Conservation (phyloP, 2,329 filamentous ascomycete genomes). For the Pseudocercospora musae region DNA sequence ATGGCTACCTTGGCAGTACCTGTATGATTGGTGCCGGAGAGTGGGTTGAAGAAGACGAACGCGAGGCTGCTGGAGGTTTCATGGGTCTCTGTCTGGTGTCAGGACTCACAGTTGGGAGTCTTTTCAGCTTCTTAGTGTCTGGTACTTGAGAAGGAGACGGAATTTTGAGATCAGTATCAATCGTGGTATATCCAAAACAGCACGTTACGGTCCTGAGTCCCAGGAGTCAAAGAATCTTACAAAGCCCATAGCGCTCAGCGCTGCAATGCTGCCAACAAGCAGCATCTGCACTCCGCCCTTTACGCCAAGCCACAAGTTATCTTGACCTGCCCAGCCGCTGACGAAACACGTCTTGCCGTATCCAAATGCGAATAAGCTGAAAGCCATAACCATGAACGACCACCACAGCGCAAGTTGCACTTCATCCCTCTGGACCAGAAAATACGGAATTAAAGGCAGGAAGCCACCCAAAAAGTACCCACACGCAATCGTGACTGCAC, state of each 20-base stretch:
- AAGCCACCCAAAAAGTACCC: constrained; percentile 41
- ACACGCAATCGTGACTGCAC: constrained; percentile 40
- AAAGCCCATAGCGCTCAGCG: constrained; percentile 59
- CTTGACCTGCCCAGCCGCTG: constrained; percentile 40
- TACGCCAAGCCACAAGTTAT: constrained; percentile 46
- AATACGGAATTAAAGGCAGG: constrained; percentile 53
- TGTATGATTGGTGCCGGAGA: constrained; percentile 88
- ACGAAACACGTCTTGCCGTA: constrained; percentile 49
- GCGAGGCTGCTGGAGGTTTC: constrained; percentile 86
- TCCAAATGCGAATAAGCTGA: constrained; percentile 51
- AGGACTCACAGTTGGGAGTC: constrained; percentile 78
- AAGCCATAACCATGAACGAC: constrained; percentile 51
- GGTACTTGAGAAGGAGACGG: constrained; percentile 20
- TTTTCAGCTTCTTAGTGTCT: constrained; percentile 77
- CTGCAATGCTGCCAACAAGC: constrained; percentile 61
- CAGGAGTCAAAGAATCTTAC: constrained; percentile 20
- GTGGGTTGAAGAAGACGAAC: constrained; percentile 77
- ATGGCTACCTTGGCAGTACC: constrained; percentile 80
- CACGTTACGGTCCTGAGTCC: not conserved
- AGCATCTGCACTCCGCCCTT: constrained; percentile 63
- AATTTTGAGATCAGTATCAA: not conserved
- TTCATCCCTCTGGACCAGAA: constrained; percentile 39
- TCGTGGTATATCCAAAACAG: not conserved
- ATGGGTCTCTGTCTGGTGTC: constrained; percentile 89
- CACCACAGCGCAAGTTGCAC: constrained; percentile 44